These are phyloP conservation scores for Kwoniella heveanensis DNA, from an alignment of 768 basidiomycete genomes.

Conservation along the genomic window DNA sequence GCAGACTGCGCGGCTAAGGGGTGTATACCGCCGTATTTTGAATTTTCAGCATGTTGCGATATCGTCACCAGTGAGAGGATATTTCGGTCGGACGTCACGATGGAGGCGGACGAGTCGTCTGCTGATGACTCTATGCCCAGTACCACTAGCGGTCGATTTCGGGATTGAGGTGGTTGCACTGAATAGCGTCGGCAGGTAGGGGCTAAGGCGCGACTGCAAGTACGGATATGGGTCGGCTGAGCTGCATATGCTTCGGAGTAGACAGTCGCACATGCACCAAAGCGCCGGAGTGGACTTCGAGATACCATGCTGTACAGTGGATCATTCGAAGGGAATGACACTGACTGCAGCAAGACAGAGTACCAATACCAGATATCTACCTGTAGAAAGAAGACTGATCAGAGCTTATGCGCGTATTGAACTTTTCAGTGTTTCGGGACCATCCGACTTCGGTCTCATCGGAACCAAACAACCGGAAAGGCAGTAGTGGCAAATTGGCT, in stretches of 20 bases:
- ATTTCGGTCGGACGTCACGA: constrained; percentile 69
- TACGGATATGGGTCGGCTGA: background rate
- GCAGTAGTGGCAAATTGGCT: no score
- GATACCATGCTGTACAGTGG: background rate
- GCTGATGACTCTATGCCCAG: constrained; percentile 76
- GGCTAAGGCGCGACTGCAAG: background rate
- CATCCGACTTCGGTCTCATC: background rate
- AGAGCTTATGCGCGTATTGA: background rate
- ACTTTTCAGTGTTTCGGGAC: background rate
- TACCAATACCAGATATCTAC: no score
- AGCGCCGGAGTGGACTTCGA: background rate
- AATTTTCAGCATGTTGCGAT: constrained; percentile 67
- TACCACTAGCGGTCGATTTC: constrained; percentile 39
- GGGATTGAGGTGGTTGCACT: background rate
- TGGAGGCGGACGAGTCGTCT: constrained; percentile 89
- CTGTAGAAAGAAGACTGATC: no score
- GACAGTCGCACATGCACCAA: background rate
- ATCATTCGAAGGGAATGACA: no score
- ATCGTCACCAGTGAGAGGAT: constrained; percentile 83
- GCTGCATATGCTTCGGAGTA: background rate
- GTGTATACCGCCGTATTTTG: constrained; percentile 56
- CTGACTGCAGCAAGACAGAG: no score
- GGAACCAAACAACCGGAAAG: background rate
- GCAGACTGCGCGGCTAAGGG: constrained; percentile 68
- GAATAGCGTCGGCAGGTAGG: background rate